Evolutionary conservation across 129 eudicot genomes (phyloP), one percentile per base, ranked within the genome.

Genomic region (Flaveria ramosissima): DNA sequence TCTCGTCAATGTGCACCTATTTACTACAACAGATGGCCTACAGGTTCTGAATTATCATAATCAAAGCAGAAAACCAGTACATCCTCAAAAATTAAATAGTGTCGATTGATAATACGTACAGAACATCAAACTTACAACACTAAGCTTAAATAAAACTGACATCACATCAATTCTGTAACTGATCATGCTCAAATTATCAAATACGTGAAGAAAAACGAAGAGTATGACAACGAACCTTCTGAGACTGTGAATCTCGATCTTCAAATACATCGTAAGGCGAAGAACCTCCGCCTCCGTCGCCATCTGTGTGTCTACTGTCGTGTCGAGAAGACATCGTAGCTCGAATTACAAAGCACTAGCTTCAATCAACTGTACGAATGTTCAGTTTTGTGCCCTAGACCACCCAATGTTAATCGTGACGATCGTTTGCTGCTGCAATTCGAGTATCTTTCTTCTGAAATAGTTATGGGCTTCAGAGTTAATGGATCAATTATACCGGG

Each of bases 251-350:
- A 60, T 68, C 78, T 56, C 89, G 87, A 80, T 88, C 92, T 78
- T 71, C 83, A 67, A 80, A 83, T 11, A 86, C 88, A 75, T 85
- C 85, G 76, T 82, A 85, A 8, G 92, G 92, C 15, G 87, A 85
- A 4, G 86, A 88, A 74, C 79, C 83, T 7, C 79, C 84, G 26
- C 80, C 84, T 9, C 79, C 87, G 16, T 85, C 87, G n/a, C 86
- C 82, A 51, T 80, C 84, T 5, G 73, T 63, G 73, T 80, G 78
- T 53, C 87, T 68, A 78, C 45, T 80, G 24, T 83, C 78, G 56
- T 80, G 82, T 70, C 92, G 81, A 43, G 92, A 84, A 64, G 80
- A 64, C 91, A 87, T 87, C 43, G 75, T 57, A 36, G 53, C 64
- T 57, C 64, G 45, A 32, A 86, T 47, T 83, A 32, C 80, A 45